phyloP scores from a whole-genome alignment of 257 asterid species.

The Mitragyna speciosa region DNA sequence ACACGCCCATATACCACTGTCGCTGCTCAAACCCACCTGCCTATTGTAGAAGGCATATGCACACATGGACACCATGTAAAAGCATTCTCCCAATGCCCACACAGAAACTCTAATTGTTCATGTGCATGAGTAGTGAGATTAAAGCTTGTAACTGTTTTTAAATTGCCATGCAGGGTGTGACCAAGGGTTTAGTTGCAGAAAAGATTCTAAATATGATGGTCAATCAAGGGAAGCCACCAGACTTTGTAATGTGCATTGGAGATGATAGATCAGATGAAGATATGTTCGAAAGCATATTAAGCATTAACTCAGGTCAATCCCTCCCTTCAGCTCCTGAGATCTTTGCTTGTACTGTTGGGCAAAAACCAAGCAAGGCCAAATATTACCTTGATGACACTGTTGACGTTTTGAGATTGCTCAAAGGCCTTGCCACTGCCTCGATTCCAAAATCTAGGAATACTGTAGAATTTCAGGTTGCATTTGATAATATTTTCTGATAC shows the following conservation, averaged over 20 bases:
- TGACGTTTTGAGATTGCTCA: conserved; percentile 69
- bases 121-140: background rate
- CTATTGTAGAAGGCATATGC: background rate
- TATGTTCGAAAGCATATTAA: conserved; percentile 83
- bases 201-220: conserved; percentile 63
- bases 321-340: conserved; percentile 56
- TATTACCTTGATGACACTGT: conserved; percentile 78
- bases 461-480: conserved; percentile 54
- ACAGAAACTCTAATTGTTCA: background rate
- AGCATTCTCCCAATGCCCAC: background rate
- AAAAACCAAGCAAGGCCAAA: conserved; percentile 93
- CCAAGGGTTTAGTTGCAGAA: conserved; percentile 74
- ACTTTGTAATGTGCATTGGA: conserved; percentile 80
- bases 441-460: conserved; percentile 54
- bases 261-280: conserved; percentile 91
- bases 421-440: conserved; percentile 62
- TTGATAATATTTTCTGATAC: conserved; percentile 42
- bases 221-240: conserved; percentile 52
- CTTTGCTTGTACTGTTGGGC: conserved; percentile 93
- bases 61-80: too few species aligned
- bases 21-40: background rate
- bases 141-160: conserved; percentile 7
- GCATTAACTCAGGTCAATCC: conserved; percentile 40
- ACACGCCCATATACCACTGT: background rate
- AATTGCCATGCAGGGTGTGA: conserved; percentile 68